These are phyloP conservation scores for Trichosporon sp. DNA, from an alignment of 1,284 basidiomycete species.

Conservation along the genomic window DNA sequence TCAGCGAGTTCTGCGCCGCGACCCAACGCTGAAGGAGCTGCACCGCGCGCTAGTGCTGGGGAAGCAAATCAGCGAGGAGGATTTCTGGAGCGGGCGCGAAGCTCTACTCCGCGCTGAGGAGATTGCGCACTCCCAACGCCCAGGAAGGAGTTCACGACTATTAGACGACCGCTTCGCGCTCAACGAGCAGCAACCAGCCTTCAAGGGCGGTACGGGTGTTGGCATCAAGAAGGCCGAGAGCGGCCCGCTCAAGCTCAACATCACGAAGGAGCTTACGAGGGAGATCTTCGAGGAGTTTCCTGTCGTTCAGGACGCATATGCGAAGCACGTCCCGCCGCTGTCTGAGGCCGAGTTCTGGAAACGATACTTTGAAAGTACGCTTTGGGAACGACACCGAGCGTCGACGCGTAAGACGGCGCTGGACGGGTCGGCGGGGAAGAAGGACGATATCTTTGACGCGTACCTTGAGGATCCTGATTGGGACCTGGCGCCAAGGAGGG, in stretches of 20 bases:
- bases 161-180: conserved; percentile 78
- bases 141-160: conserved; percentile 75
- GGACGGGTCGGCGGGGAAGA: conserved; percentile 69
- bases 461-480: conserved; percentile 94
- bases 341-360: conserved; percentile 91
- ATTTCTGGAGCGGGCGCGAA: conserved; percentile 94
- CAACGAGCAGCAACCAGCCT: conserved; percentile 49
- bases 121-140: conserved; percentile 60
- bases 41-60: conserved; percentile 80
- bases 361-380: conserved; percentile 88
- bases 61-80: conserved; percentile 77
- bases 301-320: conserved; percentile 84
- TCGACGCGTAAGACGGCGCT: conserved; percentile 62
- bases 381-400: conserved; percentile 91
- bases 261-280: conserved; percentile 85
- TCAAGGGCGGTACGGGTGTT: conserved; percentile 38
- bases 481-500: conserved; percentile 71
- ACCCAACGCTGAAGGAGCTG: conserved; percentile 66
- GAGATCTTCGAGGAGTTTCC: conserved; percentile 99
- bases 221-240: conserved; percentile 53
- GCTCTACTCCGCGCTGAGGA: conserved; percentile 63
- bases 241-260: conserved; percentile 54
- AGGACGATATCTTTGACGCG: conserved; percentile 90
- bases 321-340: conserved; percentile 78
- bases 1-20: conserved; percentile 69